Percentiles rank a stretch among this genome's conserved stretches.
phyloP scores from a whole-genome alignment of 2,329 filamentous ascomycete species.

The Mycocentrospora acerina region DNA sequence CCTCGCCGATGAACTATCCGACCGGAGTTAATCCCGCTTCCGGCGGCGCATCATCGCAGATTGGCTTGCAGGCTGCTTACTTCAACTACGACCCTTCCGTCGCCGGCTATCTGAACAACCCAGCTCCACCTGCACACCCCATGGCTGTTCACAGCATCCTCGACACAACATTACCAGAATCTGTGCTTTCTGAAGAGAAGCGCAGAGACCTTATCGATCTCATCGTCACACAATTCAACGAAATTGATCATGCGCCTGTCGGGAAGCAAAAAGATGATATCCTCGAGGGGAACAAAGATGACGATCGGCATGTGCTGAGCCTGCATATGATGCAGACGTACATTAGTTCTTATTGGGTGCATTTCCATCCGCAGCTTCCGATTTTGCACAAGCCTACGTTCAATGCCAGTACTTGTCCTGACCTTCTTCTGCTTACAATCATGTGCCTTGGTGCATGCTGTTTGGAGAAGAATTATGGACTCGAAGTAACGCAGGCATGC shows the following conservation, averaged over 20 bases:
- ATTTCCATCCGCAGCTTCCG: slow-evolving; percentile 91
- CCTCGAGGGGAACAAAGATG: slow-evolving; percentile 73
- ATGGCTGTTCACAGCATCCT: slow-evolving; percentile 89
- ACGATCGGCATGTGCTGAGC: slow-evolving; percentile 67
- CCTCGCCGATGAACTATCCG: slow-evolving; percentile 42
- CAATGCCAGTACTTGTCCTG: slow-evolving; percentile 80
- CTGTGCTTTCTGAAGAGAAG: slow-evolving; percentile 83
- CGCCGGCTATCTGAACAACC: slow-evolving; percentile 50
- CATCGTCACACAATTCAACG: slow-evolving; percentile 78
- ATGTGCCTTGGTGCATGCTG: slow-evolving; percentile 92
- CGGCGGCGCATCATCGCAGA: slow-evolving; percentile 42
- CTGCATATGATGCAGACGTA: slow-evolving; percentile 95
- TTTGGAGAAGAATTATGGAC: slow-evolving; percentile 77
- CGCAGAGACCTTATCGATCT: slow-evolving; percentile 79
- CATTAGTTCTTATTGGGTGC: slow-evolving; percentile 83
- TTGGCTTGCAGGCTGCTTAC: slow-evolving; percentile 52
- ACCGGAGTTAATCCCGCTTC: slow-evolving; percentile 38
- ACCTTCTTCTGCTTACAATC: slow-evolving; percentile 80
- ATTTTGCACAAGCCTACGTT: slow-evolving; percentile 96
- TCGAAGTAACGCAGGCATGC: slow-evolving; percentile 72
- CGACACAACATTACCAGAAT: slow-evolving; percentile 77
- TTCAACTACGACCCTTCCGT: slow-evolving; percentile 53
- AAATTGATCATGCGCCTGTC: slow-evolving; percentile 72
- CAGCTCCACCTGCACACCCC: slow-evolving; percentile 67
- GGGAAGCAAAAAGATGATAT: slow-evolving; percentile 75